Base-by-base conservation (phyloP, 108 stramenopile genomes). In the Cyclostephanos tholiformis region DNA sequence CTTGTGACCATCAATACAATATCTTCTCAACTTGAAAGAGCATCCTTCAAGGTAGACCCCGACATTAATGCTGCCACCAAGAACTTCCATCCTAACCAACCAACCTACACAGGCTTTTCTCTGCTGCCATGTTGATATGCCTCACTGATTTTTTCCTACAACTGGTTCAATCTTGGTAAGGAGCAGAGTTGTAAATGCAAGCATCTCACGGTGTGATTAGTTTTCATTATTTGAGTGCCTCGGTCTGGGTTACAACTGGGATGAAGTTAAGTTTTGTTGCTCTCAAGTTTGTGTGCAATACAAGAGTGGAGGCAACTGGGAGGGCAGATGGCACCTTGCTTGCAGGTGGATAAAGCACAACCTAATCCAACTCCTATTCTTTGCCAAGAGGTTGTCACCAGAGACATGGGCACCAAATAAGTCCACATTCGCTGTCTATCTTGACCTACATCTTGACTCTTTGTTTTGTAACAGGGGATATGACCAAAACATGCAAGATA, bases 131-230 rank as follows among this genome's bases (percentile, higher is more conserved):
- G 30, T 20, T 38, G 59, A 25, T 79, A 72, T 25, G 27, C 13
- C 9, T 58, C 67, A 12, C 38, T 79, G 25, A 39, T 72, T 22
- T 39, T 70, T n/a, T 48, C 69, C 0, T 29, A 72, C 20, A 63
- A 73, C 29, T 73, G 72, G 72, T 51, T 56, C 62, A 12, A 65
- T 26, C 72, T 63, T 0, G 72, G 72, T 1, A 73, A 73, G 22
- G 63, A 16, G 25, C 50, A 65, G 30, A 48, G 72, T 6, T 49
- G 72, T 19, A 77, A 71, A 26, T 61, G 74, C 30, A 62, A 52
- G 19, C 87, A 90, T 71, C 84, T 59, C 89, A 88, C 64, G 87
- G 89, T 41, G 85, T 80, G 72, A 82, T 90, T 44, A 86, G 86
- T 9, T 90, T 90, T 69, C 82, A 74, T 5, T 86, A 90, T 26